Percentiles rank a stretch among this genome's conserved stretches.
These are phyloP conservation scores for Solanum ossicruentum DNA, from an alignment of 257 asterid genomes.

Conservation along the genomic window DNA sequence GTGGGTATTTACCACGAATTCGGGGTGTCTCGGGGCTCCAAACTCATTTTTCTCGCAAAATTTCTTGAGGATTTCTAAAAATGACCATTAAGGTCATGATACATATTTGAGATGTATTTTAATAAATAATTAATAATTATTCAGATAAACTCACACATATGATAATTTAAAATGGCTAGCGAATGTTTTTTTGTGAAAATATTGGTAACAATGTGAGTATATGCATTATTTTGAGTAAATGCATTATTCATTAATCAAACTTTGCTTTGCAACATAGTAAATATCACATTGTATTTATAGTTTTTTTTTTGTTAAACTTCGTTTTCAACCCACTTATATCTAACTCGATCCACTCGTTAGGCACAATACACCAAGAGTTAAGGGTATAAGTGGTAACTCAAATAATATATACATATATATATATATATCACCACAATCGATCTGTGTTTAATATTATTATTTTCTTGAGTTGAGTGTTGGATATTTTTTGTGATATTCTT, in stretches of 20 bases:
- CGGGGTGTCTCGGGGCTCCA: too few relatives aligned
- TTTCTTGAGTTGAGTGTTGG: not conserved
- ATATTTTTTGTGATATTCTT: not conserved
- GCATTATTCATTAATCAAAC: not conserved
- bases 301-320: not conserved
- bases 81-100: too few relatives aligned
- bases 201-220: not conserved
- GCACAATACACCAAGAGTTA: not conserved
- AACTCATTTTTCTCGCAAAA: too few relatives aligned
- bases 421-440: not conserved
- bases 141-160: not conserved
- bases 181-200: not conserved
- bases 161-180: not conserved
- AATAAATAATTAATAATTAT: not conserved
- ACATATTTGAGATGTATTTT: not conserved
- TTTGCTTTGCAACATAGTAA: not conserved
- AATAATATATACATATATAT: not conserved
- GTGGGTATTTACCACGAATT: too few relatives aligned
- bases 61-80: too few relatives aligned
- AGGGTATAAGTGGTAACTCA: not conserved
- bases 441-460: not conserved
- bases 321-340: not conserved
- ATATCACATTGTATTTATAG: too few relatives aligned
- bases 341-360: not conserved
- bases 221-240: too few relatives aligned